Conservation (phyloP, 768 basidiomycete species). For the Lentinula boryana region DNA sequence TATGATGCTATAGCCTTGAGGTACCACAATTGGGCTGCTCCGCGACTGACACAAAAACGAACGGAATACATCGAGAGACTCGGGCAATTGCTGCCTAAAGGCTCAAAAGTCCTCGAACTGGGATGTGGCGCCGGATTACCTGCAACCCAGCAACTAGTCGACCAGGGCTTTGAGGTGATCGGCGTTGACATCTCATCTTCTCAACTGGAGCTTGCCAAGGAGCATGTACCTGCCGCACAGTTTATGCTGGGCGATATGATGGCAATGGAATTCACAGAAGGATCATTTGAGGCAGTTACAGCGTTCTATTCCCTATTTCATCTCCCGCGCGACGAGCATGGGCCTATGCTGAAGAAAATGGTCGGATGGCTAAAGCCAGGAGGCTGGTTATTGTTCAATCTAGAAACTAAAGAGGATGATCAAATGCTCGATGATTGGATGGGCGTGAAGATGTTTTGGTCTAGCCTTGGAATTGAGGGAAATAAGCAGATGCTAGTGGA, state of each 20-base stretch:
- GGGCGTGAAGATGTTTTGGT: constrained; percentile 19
- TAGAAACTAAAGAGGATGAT: constrained; percentile 14
- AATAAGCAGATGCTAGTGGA: constrained; percentile 17
- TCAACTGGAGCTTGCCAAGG: constrained; percentile 19
- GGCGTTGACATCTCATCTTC: constrained; percentile 23
- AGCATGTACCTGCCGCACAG: constrained; percentile 16
- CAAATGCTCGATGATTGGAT: constrained; percentile 18
- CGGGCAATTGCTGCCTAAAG: constrained; percentile 11
- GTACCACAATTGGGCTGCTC: constrained; percentile 14
- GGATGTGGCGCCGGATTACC: constrained; percentile 25
- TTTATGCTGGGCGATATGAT: constrained; percentile 24
- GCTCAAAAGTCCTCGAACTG: constrained; percentile 20
- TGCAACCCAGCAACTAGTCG: constrained; percentile 15
- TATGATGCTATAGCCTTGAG: constrained; percentile 12
- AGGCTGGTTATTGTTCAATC: constrained; percentile 19
- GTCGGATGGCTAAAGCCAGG: constrained; percentile 21
- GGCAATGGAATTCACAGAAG: constrained; percentile 10
- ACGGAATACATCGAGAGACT: constrained; percentile 15
- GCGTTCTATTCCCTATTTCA: constrained; percentile 25
- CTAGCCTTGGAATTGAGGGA: constrained; percentile 19
- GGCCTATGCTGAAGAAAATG: constrained; percentile 19
- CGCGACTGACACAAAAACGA: constrained; percentile 15
- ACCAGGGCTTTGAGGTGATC: constrained; percentile 16
- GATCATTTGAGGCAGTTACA: constrained; percentile 19
- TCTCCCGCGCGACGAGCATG: constrained; percentile 21